Conservation (phyloP, 176 grass and related monocot species). For the Oryza glumipatula region DNA sequence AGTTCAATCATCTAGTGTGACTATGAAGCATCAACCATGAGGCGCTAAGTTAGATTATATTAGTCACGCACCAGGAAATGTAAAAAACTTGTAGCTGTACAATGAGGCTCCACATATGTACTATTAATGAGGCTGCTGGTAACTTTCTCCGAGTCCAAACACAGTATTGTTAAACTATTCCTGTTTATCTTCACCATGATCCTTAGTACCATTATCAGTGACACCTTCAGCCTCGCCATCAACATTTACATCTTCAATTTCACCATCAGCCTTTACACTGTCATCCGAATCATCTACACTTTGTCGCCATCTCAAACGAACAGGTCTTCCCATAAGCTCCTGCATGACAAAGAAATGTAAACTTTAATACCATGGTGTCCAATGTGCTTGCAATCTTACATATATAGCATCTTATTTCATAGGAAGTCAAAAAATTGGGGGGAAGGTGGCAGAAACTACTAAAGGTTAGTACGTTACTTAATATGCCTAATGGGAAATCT, state of each 20-base stretch:
- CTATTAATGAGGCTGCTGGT: conserved; percentile 7
- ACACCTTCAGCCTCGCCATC: conserved; percentile 39
- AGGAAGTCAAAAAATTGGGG: too few relatives aligned
- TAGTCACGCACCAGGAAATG: conserved; percentile 15
- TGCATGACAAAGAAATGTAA: conserved; percentile 46
- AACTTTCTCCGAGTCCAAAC: conserved; percentile 3
- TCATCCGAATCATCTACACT: conserved; percentile 48
- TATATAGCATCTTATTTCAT: too few relatives aligned
- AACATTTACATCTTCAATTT: conserved; percentile 45
- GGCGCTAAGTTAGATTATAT: conserved; percentile 23
- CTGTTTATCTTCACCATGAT: conserved; percentile 43
- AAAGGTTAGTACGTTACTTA: background rate
- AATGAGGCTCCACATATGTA: conserved; percentile 27
- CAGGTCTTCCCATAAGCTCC: conserved; percentile 86
- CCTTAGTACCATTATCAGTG: conserved; percentile 25
- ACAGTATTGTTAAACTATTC: conserved; percentile 27
- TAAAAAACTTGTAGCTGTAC: conserved; percentile 39
- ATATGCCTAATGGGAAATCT: background rate
- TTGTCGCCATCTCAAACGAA: conserved; percentile 62
- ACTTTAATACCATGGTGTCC: conserved; percentile 10
- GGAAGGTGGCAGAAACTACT: background rate
- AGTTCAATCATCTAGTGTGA: background rate
- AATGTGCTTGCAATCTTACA: background rate
- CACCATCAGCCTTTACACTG: conserved; percentile 40
- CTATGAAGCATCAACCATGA: background rate